Conservation (phyloP, 352 stramenopile species). For the Phytophthora chlamydospora region DNA sequence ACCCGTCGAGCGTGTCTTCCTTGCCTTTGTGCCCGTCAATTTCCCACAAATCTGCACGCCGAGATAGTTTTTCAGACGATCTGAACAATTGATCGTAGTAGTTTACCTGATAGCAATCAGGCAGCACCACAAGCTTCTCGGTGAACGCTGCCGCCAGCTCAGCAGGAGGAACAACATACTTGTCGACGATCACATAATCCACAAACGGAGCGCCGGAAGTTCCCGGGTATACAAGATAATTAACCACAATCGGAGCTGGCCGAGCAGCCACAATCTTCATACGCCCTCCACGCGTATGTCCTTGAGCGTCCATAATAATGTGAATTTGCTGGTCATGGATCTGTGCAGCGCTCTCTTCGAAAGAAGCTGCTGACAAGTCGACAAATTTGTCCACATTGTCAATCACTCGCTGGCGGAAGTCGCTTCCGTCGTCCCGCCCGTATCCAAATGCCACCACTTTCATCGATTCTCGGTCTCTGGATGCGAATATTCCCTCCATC, state of each 20-base stretch:
- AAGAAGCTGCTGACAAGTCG: conserved; percentile 48
- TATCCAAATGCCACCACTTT: conserved; percentile 61
- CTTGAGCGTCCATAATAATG: conserved; percentile 86
- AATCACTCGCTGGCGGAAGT: conserved; percentile 39
- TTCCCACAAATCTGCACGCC: conserved; percentile 34
- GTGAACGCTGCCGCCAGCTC: conserved; percentile 52
- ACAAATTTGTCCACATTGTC: conserved; percentile 58
- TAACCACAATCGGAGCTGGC: conserved; percentile 73
- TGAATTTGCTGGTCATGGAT: conserved; percentile 50
- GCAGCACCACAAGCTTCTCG: conserved; percentile 78
- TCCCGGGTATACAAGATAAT: conserved; percentile 86
- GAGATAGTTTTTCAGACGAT: conserved; percentile 13
- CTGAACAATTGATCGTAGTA: conserved; percentile 46
- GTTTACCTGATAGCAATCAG: conserved; percentile 86
- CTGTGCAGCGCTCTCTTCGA: conserved; percentile 40
- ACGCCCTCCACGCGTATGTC: conserved; percentile 64
- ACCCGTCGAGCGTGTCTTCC: conserved; percentile 18
- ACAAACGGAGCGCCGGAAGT: conserved; percentile 77
- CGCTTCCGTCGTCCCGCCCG: conserved; percentile 67
- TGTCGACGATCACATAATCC: conserved; percentile 79
- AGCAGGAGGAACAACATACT: conserved; percentile 51
- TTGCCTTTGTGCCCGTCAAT: conserved; percentile 1
- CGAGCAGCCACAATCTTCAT: conserved; percentile 55
- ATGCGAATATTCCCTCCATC: conserved; percentile 74
- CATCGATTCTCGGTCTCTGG: conserved; percentile 30